phyloP scores from a whole-genome alignment of 352 stramenopile genomes.

The Aphanomyces stellatus region DNA sequence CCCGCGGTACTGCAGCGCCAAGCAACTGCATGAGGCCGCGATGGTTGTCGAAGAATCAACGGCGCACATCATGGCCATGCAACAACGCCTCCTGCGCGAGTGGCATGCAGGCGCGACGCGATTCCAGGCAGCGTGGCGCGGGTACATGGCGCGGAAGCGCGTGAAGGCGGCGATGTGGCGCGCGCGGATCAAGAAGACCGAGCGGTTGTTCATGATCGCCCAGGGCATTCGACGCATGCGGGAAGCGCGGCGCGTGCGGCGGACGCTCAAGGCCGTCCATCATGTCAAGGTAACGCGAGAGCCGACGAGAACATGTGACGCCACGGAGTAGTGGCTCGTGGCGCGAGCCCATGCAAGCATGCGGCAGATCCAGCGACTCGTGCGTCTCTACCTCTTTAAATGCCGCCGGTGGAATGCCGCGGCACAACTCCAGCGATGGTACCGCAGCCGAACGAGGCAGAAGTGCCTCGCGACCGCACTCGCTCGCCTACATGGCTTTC shows the following conservation, averaged over 20 bases:
- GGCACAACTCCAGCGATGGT: constrained; percentile 1
- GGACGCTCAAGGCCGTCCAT: neutral
- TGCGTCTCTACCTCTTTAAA: constrained; percentile 17
- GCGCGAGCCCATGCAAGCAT: neutral
- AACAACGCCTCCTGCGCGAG: constrained; percentile 2
- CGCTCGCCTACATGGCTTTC: constrained; percentile 4
- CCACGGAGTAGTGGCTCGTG: neutral
- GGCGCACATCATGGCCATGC: neutral
- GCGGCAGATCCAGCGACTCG: neutral
- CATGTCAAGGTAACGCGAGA: constrained; percentile 20
- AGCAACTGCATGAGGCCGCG: neutral
- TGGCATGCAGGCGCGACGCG: constrained; percentile 5
- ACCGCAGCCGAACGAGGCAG: neutral
- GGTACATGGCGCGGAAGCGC: neutral
- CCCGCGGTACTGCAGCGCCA: neutral
- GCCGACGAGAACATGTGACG: too few species aligned
- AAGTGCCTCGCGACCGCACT: neutral
- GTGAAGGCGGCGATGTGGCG: neutral
- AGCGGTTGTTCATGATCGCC: neutral
- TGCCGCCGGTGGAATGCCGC: constrained; percentile 7
- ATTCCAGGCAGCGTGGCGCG: constrained; percentile 15
- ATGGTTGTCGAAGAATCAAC: neutral
- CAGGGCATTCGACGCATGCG: constrained; percentile 1
- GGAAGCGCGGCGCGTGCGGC: neutral
- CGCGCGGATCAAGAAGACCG: neutral